Evolutionary conservation across 495 filamentous ascomycete genomes (phyloP), one percentile per base, ranked within the genome.

Genomic region (Xylaria flabelliformis): DNA sequence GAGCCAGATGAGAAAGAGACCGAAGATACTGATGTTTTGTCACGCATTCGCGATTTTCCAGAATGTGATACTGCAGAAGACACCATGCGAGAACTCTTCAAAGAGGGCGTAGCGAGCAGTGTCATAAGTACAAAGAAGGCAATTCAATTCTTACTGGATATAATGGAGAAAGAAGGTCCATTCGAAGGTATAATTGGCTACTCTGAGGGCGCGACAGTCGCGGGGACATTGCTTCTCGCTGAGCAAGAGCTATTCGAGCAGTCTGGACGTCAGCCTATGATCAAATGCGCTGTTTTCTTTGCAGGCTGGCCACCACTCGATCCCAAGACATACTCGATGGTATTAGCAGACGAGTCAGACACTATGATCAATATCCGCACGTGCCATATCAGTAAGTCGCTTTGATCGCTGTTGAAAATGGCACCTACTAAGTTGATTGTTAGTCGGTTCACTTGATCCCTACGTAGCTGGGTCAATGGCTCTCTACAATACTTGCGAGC

Each of bases 181-280:
- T 87, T 86, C 53, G 83, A 86, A 51, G 83, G 78, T 59, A 84
- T 90, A 56, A 86, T 90, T 63, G 88, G 88, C 0, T 91, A 89
- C 68, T 90, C 89, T 0, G 89, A 91, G 71, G 90, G 90, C 24
- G 89, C 88, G 12, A 85, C 84, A 0, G 82, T 90, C 8, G 90
- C 88, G 0, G 85, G 85, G 4, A 87, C 86, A 2, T 76, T 89
- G 17, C 73, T 89, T n/a, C 78, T 88, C 0, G 84, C 88, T 53
- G 87, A 90, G 70, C 80, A 85, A 74, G 79, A 83, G 19, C 77
- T 85, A 19, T 77, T 81, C 24, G 77, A 82, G 65, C 82, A 85
- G 67, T 78, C 76, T 10, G 86, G 87, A 0, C 82, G 85, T 63
- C 71, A 77, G 36, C 84, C 82, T 32, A 83, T 83, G 75, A 80